Percentiles rank a stretch among this genome's conserved stretches.
Evolutionary conservation across 2,329 filamentous ascomycete species (phyloP).

Genomic region (Beauveria bassiana): DNA sequence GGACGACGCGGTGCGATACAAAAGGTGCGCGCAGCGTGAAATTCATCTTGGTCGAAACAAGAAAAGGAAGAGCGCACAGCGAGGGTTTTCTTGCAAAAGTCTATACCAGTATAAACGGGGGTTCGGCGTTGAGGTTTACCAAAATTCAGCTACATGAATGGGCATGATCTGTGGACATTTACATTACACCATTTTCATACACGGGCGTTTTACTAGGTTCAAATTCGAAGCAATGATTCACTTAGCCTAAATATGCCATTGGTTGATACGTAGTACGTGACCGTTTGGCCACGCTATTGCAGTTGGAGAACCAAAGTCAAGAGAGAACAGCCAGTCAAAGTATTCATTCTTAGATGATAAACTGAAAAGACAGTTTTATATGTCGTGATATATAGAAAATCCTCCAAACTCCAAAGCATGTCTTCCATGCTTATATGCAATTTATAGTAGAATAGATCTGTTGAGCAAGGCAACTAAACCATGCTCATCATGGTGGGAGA

Average conservation of each 20-base stretch:
- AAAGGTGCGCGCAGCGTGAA: neutral
- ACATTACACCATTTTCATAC: conserved; percentile 1
- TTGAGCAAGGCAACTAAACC: neutral
- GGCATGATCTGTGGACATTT: conserved; percentile 5
- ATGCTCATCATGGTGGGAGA: conserved; percentile 32
- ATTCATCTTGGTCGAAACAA: neutral
- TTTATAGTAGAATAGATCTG: conserved; percentile 1
- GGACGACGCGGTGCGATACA: neutral
- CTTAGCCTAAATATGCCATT: neutral
- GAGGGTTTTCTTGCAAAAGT: neutral
- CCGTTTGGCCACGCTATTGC: neutral
- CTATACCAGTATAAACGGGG: conserved; percentile 4
- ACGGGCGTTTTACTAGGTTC: conserved; percentile 3
- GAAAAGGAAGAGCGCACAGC: neutral
- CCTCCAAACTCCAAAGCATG: conserved; percentile 5
- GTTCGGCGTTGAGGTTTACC: conserved; percentile 6
- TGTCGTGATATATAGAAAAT: neutral
- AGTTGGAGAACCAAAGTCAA: neutral
- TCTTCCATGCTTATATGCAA: conserved; percentile 4
- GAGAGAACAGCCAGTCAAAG: neutral
- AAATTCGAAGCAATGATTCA: neutral
- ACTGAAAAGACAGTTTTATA: neutral
- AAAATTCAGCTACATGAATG: conserved; percentile 6
- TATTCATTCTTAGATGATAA: neutral
- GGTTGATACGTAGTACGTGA: neutral